A percentile compares a stretch with the other conserved stretches of the same genome.
These are phyloP conservation scores for Pugionium cornutum DNA, from an alignment of 345 rosid species.

Conservation along the genomic window DNA sequence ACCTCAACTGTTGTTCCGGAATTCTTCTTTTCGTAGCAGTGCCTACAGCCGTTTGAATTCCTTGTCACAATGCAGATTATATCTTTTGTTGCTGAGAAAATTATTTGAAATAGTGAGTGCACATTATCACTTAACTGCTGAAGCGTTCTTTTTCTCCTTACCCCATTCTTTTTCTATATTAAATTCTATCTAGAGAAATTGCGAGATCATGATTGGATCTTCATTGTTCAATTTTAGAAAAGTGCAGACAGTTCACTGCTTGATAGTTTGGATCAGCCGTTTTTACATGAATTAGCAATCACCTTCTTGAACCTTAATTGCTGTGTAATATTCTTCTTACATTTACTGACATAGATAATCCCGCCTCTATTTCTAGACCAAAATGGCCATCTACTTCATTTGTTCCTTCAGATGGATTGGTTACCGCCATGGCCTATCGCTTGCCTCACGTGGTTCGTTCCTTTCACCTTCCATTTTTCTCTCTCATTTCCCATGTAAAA, in stretches of 20 bases:
- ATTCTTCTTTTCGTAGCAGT: constrained; percentile 17
- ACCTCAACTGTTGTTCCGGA: constrained; percentile 15
- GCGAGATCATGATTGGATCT: constrained; percentile 17
- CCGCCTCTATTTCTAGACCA: constrained; percentile 65
- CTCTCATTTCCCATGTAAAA: constrained; percentile 27
- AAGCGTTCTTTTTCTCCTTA: constrained; percentile 3
- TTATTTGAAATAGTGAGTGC: constrained; percentile 23
- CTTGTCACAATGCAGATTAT: constrained; percentile 19
- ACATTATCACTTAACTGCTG: constrained; percentile 22
- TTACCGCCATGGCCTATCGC: constrained; percentile 98
- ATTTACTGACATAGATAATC: constrained; percentile 29
- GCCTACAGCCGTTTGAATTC: constrained; percentile 8
- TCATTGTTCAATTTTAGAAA: constrained; percentile 10
- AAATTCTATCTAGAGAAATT: neutral
- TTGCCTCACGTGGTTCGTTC: constrained; percentile 89
- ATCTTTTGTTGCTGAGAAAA: constrained; percentile 11
- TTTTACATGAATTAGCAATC: constrained; percentile 30
- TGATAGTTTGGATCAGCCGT: constrained; percentile 11
- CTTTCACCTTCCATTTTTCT: constrained; percentile 28
- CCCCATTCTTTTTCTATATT: constrained; percentile 11
- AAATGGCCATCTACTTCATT: constrained; percentile 99
- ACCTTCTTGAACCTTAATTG: constrained; percentile 28
- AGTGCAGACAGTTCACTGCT: constrained; percentile 14
- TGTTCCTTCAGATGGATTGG: constrained; percentile 86
- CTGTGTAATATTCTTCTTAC: constrained; percentile 18